Conservation (phyloP, 1,139 yeast species). For the Trichomonascaceae sp. region DNA sequence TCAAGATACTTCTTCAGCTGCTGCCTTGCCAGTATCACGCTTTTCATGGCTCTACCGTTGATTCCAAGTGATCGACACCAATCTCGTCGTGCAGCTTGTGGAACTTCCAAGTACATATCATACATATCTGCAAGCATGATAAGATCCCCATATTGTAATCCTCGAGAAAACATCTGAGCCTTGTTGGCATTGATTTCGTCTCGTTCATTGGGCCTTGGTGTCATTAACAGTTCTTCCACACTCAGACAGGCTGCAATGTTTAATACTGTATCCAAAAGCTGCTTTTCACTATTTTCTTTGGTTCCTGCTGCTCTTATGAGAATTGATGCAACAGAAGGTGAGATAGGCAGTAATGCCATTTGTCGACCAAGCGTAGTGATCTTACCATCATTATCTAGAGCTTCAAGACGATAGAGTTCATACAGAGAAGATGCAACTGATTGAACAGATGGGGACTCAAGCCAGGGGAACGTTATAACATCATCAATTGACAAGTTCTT, state of each 20-base stretch:
- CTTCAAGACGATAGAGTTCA: constrained; percentile 71
- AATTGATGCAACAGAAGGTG: constrained; percentile 90
- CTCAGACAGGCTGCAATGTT: constrained; percentile 91
- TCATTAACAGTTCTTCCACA: constrained; percentile 78
- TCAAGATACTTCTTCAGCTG: constrained; percentile 73
- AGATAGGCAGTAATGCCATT: constrained; percentile 84
- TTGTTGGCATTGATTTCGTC: constrained; percentile 63
- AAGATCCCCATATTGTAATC: constrained; percentile 72
- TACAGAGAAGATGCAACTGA: constrained; percentile 71
- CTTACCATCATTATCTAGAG: constrained; percentile 67
- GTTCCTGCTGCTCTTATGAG: constrained; percentile 53
- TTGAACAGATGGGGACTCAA: constrained; percentile 81
- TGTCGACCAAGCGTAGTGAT: constrained; percentile 72
- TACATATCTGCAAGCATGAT: constrained; percentile 75
- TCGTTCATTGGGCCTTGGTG: constrained; percentile 72
- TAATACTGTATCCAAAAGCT: constrained; percentile 52
- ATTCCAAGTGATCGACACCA: constrained; percentile 84
- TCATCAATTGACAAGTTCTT: constrained; percentile 82
- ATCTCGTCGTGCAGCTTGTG: constrained; percentile 47
- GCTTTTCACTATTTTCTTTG: constrained; percentile 40
- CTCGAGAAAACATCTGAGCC: constrained; percentile 53
- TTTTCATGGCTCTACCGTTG: constrained; percentile 72
- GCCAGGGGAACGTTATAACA: constrained; percentile 83
- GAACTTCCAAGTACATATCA: constrained; percentile 46
- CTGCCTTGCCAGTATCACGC: constrained; percentile 65